Conservation (phyloP, 2,329 filamentous ascomycete genomes). For the Botrytis fabae region DNA sequence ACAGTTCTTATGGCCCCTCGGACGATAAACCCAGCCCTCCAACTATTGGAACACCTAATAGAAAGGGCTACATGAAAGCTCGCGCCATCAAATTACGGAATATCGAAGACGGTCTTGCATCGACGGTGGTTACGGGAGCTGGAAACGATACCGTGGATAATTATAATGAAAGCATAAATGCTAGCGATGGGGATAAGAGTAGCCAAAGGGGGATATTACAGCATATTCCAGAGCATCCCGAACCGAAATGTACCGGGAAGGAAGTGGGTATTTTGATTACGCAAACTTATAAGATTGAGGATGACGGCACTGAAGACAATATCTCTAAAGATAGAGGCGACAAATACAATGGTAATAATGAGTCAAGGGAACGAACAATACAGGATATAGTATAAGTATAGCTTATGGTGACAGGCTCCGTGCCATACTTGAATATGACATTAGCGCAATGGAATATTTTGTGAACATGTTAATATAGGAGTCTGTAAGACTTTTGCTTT, state of each 20-base stretch:
- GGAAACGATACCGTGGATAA: not conserved
- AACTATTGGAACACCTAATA: not conserved
- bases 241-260: not conserved
- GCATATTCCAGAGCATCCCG: not conserved
- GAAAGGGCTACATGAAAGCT: conserved; percentile 8
- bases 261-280: conserved; percentile 8
- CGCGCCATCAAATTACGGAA: conserved; percentile 7
- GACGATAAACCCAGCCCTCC: not conserved
- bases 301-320: not conserved
- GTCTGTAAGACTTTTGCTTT: not conserved
- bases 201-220: conserved; percentile 13
- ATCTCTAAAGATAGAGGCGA: not conserved
- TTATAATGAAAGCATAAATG: not conserved
- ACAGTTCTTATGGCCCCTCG: not conserved
- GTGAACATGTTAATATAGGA: not conserved
- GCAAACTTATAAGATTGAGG: not conserved
- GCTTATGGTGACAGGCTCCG: not conserved
- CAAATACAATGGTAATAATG: not conserved
- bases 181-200: conserved; percentile 9
- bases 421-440: not conserved
- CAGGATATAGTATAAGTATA: not conserved
- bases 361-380: conserved; percentile 1
- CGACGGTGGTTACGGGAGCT: not conserved
- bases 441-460: not conserved
- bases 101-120: conserved; percentile 5